phyloP scores from a whole-genome alignment of 23 red algal genomes.

The Gracilariopsis chorda region DNA sequence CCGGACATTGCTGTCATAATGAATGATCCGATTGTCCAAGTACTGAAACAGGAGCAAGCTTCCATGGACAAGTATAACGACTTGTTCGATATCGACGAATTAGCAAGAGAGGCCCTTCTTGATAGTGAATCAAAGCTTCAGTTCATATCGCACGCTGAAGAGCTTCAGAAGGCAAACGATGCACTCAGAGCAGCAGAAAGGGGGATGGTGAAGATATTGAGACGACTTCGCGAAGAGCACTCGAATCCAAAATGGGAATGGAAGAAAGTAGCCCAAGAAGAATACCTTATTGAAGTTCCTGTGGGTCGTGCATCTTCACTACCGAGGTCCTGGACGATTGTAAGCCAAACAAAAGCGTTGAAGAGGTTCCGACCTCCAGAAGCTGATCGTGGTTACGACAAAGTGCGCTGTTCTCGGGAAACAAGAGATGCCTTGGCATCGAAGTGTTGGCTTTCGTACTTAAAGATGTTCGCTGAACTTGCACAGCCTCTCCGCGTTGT shows the following conservation, averaged over 20 bases:
- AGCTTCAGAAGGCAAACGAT: slow-evolving; percentile 9
- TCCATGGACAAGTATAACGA: background rate
- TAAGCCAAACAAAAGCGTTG: slow-evolving; percentile 77
- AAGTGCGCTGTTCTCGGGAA: slow-evolving; percentile 44
- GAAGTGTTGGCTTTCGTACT: slow-evolving; percentile 34
- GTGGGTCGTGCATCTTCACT: background rate
- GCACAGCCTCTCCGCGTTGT: slow-evolving; percentile 33
- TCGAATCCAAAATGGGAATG: slow-evolving; percentile 54
- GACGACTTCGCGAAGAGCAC: slow-evolving; percentile 11
- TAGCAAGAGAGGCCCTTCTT: background rate
- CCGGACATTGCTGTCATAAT: slow-evolving; percentile 7
- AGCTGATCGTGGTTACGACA: slow-evolving; percentile 26
- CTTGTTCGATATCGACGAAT: slow-evolving; percentile 17
- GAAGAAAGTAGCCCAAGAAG: slow-evolving; percentile 78
- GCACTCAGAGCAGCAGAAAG: background rate
- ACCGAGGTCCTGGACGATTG: slow-evolving; percentile 52
- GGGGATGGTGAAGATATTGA: slow-evolving; percentile 20
- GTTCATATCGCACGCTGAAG: background rate
- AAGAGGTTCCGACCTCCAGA: slow-evolving; percentile 66
- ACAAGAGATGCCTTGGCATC: background rate
- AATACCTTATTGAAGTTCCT: slow-evolving; percentile 75
- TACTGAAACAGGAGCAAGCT: slow-evolving; percentile 15
- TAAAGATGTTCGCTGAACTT: slow-evolving; percentile 39
- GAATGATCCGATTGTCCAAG: background rate
- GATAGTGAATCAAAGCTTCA: background rate